Evolutionary conservation across 106 monocot genomes (phyloP).

Genomic region (Dioscorea zingiberensis): DNA sequence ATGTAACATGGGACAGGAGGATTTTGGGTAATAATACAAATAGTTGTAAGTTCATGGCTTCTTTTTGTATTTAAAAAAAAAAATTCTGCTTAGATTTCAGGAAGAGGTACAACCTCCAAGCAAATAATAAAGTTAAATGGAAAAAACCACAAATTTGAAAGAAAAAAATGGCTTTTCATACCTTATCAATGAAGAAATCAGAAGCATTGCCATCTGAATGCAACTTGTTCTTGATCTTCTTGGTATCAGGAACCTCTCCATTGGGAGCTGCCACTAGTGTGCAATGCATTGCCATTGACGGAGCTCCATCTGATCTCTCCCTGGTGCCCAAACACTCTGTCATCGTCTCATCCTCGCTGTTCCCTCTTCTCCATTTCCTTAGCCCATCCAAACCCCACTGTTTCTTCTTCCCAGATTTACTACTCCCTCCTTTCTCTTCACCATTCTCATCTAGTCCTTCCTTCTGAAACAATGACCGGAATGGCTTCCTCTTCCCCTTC

Average conservation of each 20-base stretch:
- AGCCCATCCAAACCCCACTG: conserved; percentile 66
- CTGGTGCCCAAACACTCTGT: conserved; percentile 20
- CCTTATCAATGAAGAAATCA: conserved; percentile 72
- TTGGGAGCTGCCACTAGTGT: conserved; percentile 30
- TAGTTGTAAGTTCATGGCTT: too few species aligned
- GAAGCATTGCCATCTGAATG: conserved; percentile 40
- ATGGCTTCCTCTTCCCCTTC: conserved; percentile 46
- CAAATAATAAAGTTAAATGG: too few species aligned
- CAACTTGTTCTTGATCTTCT: conserved; percentile 55
- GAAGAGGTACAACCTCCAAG: too few species aligned
- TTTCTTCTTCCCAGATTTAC: conserved; percentile 16
- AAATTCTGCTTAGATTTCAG: too few species aligned
- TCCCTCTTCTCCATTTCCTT: conserved; percentile 66
- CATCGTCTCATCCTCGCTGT: conserved; percentile 24
- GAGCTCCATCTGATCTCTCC: conserved; percentile 20
- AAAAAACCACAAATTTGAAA: too few species aligned
- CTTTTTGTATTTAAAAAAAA: too few species aligned
- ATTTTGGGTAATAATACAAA: too few species aligned
- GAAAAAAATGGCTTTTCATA: neutral
- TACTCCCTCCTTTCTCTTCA: neutral
- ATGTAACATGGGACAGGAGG: too few species aligned
- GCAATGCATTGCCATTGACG: conserved; percentile 2
- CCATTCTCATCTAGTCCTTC: conserved; percentile 2
- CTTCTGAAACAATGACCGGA: conserved; percentile 24
- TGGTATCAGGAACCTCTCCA: conserved; percentile 49